Evolutionary conservation across 306 rosid genomes (phyloP), one percentile per base, ranked within the genome.

Genomic region (Nissolia schottii): DNA sequence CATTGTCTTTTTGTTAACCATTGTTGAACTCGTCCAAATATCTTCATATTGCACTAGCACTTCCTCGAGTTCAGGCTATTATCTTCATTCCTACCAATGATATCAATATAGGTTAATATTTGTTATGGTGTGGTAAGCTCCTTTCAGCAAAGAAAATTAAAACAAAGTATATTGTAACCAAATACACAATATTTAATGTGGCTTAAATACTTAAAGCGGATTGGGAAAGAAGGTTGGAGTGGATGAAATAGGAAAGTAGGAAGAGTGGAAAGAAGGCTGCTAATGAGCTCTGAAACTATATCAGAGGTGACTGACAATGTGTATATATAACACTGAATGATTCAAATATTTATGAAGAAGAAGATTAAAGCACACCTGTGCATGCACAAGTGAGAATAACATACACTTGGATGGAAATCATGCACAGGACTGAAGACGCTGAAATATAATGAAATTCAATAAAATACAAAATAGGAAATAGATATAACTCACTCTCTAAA

Each of bases 231-330:
- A 56, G 40, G 29, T 19, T n/a, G 40, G 40, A 50, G 59, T 41
- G 10, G 49, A 54, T 29, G 34, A 59, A 50, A 45, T 38, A 32
- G 20, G 23, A 31, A 25, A 29, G 4, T 23, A 27, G 20, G 64
- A 56, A 55, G 24, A 51, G 79, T 28, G 40, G 28, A 55, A 65
- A 40, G 56, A 66, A 67, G 25, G 73, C 32, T 31, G 35, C 56
- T 32, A n/a, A 10, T 53, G 8, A 13, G 28, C 7, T 59, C 70
- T 13, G 40, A 7, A 61, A 23, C 48, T 15, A 61, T n/a, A 29
- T 60, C 27, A 37, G 11, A 50, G 24, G 51, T 34, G 24, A 51
- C 35, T 8, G 11, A 1, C 40, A 29, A 61, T 28, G 67, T 70
- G 66, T 15, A 38, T n/a, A 19, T 28, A 13, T 50, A 29, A 70